A percentile compares a stretch with the other conserved stretches of the same genome.
These are phyloP conservation scores for Puccinia polysora DNA, from an alignment of 1,284 basidiomycete genomes.

Conservation along the genomic window DNA sequence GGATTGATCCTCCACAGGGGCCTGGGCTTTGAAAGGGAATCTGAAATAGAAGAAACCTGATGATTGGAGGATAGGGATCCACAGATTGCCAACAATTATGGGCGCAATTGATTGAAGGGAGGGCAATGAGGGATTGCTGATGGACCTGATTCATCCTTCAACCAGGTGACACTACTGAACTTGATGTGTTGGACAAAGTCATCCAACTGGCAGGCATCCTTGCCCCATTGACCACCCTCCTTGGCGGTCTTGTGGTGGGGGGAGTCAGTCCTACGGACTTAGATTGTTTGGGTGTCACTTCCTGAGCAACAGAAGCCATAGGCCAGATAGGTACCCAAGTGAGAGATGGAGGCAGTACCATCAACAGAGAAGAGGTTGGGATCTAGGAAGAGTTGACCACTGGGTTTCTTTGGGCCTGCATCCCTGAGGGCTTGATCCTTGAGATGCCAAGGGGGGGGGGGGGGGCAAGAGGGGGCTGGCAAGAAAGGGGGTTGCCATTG, in stretches of 20 bases:
- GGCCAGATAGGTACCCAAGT: slow-evolving; percentile 66
- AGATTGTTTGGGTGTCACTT: slow-evolving; percentile 63
- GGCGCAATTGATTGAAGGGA: too few species aligned
- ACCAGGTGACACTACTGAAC: slow-evolving; percentile 68
- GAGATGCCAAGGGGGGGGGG: slow-evolving; percentile 48
- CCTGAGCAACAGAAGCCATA: slow-evolving; percentile 62
- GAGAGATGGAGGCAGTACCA: slow-evolving; percentile 68
- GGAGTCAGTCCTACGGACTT: slow-evolving; percentile 62
- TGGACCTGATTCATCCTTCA: slow-evolving; percentile 64
- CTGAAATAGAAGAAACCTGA: slow-evolving; percentile 40
- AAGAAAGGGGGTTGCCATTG: too few species aligned
- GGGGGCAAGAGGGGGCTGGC: neutral
- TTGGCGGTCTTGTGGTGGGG: slow-evolving; percentile 58
- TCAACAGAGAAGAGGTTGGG: slow-evolving; percentile 68
- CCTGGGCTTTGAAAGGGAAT: slow-evolving; percentile 34
- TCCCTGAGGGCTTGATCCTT: slow-evolving; percentile 58
- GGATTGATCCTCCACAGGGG: neutral
- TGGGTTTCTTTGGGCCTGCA: slow-evolving; percentile 49
- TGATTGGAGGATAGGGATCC: neutral
- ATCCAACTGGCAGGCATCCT: slow-evolving; percentile 59
- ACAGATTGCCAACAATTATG: neutral
- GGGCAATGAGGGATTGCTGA: neutral
- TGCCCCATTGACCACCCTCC: slow-evolving; percentile 55
- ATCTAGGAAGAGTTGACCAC: slow-evolving; percentile 71
- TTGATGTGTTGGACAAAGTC: slow-evolving; percentile 72